phyloP scores from a whole-genome alignment of 1,139 yeast species.

The Hanseniaspora gamundiae region DNA sequence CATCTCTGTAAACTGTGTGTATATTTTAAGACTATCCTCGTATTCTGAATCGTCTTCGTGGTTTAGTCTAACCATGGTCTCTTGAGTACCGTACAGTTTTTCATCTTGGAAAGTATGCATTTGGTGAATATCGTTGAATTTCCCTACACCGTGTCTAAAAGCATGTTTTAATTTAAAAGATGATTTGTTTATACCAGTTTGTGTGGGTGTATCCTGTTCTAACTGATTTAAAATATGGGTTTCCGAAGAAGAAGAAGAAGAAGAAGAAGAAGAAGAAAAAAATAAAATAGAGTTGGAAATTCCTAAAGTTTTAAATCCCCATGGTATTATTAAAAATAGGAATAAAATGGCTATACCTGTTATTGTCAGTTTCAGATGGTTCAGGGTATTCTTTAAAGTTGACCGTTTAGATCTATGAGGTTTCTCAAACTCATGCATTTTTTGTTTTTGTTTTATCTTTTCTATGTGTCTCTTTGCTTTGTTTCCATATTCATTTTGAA shows the following conservation, averaged over 20 bases:
- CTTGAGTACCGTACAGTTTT: background rate
- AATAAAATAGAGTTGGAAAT: background rate
- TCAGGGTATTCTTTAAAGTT: background rate
- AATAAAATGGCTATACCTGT: background rate
- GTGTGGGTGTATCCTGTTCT: too few relatives aligned
- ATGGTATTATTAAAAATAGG: background rate
- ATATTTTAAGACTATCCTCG: constrained; percentile 8
- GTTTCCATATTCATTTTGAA: too few relatives aligned
- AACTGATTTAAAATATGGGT: too few relatives aligned
- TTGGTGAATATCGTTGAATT: constrained; percentile 9
- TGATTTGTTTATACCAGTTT: background rate
- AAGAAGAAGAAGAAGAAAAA: too few relatives aligned
- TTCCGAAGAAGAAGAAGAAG: too few relatives aligned
- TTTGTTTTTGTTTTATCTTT: too few relatives aligned
- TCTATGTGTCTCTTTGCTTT: too few relatives aligned
- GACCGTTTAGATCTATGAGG: background rate
- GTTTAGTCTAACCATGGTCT: background rate
- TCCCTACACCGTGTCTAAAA: constrained; percentile 15
- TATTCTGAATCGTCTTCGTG: constrained; percentile 5
- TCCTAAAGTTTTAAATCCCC: background rate
- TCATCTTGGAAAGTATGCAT: constrained; percentile 2
- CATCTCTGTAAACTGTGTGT: background rate
- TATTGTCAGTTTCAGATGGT: background rate
- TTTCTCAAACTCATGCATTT: background rate
- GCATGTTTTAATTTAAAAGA: constrained; percentile 11